phyloP scores from a whole-genome alignment of 2,329 filamentous ascomycete species.

The Sclerotinia borealis region DNA sequence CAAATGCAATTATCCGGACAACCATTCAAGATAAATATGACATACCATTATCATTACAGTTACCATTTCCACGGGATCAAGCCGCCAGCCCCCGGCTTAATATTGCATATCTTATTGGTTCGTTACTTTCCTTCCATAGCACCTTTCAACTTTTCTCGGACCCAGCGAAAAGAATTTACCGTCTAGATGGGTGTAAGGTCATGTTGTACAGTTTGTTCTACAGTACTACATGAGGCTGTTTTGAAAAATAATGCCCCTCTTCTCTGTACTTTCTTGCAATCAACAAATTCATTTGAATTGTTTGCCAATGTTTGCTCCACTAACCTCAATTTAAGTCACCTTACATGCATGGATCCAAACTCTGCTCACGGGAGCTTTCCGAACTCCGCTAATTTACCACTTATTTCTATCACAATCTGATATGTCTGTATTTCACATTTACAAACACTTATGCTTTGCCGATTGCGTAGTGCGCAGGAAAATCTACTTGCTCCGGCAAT shows the following conservation, averaged over 20 bases:
- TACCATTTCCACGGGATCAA: conserved; percentile 9
- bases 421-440: neutral
- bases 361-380: neutral
- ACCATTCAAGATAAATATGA: neutral
- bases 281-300: neutral
- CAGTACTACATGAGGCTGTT: neutral
- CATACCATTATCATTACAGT: neutral
- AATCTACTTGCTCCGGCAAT: neutral
- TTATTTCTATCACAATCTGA: conserved; percentile 3
- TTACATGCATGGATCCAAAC: neutral
- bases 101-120: neutral
- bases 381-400: neutral
- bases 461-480: neutral
- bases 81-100: neutral
- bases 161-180: neutral
- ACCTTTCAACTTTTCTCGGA: neutral
- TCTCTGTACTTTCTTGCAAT: neutral
- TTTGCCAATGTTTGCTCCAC: conserved; percentile 4
- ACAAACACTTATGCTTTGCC: neutral
- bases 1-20: neutral
- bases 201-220: neutral
- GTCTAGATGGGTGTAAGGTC: neutral
- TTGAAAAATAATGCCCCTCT: neutral
- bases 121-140: neutral
- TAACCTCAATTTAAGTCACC: neutral